Conservation (phyloP, 306 rosid genomes). For the Spatholobus suberectus region DNA sequence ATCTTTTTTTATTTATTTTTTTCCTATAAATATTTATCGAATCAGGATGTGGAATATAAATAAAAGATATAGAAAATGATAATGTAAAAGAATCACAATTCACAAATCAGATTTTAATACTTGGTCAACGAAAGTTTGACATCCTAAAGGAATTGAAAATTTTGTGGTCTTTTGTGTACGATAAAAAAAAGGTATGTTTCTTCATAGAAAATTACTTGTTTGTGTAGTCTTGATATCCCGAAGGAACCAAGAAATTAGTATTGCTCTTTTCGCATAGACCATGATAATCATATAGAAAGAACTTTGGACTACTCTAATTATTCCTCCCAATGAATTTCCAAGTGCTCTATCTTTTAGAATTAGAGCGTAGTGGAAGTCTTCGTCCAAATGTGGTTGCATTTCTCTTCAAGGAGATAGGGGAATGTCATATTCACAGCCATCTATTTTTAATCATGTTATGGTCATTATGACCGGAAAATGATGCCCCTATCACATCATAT, state of each 20-base stretch:
- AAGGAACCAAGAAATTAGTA: not conserved
- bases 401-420: slow-evolving; percentile 25
- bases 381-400: slow-evolving; percentile 36
- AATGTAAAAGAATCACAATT: not conserved
- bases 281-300: not conserved
- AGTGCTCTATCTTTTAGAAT: slow-evolving; percentile 17
- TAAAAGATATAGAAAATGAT: not conserved
- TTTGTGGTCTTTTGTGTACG: not conserved
- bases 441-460: not conserved
- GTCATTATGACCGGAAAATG: not conserved
- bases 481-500: slow-evolving; percentile 21
- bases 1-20: not conserved
- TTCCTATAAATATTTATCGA: not conserved
- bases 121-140: not conserved
- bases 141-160: not conserved
- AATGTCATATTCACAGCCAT: slow-evolving; percentile 27
- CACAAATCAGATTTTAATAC: not conserved
- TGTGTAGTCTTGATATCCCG: not conserved
- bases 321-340: not conserved
- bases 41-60: not conserved
- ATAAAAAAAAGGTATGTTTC: not conserved
- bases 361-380: slow-evolving; percentile 36
- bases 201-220: not conserved
- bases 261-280: not conserved
- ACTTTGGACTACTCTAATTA: not conserved